Conservation (phyloP, 768 basidiomycete species). For the Lactarius tabidus region DNA sequence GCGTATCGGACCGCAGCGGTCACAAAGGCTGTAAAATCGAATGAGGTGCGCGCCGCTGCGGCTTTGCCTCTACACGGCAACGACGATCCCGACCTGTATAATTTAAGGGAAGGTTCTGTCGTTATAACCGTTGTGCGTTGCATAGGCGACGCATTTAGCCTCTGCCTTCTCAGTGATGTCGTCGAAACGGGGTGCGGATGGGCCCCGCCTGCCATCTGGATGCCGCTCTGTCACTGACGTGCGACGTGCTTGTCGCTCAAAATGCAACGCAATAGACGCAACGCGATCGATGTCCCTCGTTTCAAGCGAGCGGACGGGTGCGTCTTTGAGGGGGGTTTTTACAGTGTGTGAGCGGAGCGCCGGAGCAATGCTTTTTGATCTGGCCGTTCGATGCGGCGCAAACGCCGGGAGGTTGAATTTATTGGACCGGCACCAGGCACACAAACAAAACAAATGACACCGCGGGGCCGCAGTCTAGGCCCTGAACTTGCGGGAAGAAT, state of each 20-base stretch:
- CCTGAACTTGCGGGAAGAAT: slow-evolving; percentile 11
- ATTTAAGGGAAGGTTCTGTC: slow-evolving; percentile 21
- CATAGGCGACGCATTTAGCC: slow-evolving; percentile 19
- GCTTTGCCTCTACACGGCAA: slow-evolving; percentile 12
- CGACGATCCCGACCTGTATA: slow-evolving; percentile 19
- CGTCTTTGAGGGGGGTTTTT: slow-evolving; percentile 10
- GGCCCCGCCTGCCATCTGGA: slow-evolving; percentile 1
- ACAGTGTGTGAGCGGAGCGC: slow-evolving; percentile 20
- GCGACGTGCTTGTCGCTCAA: slow-evolving; percentile 6
- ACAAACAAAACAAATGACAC: slow-evolving; percentile 11
- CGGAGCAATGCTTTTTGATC: slow-evolving; percentile 15
- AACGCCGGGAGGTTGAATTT: slow-evolving; percentile 6
- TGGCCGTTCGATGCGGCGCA: slow-evolving; percentile 22
- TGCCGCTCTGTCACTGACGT: slow-evolving; percentile 11
- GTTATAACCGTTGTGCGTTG: slow-evolving; percentile 16
- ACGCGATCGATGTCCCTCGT: slow-evolving; percentile 1
- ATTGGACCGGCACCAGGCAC: slow-evolving; percentile 21
- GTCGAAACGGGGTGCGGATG: slow-evolving; percentile 6
- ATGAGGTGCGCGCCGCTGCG: not conserved
- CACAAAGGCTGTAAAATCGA: not conserved
- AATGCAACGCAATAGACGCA: slow-evolving; percentile 1
- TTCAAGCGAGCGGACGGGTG: slow-evolving; percentile 1
- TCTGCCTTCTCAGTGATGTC: slow-evolving; percentile 16
- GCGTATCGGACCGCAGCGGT: slow-evolving; percentile 4
- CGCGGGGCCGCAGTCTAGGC: slow-evolving; percentile 23